These are phyloP conservation scores for Bretschneidera sinensis DNA, from an alignment of 345 rosid species.

Conservation along the genomic window DNA sequence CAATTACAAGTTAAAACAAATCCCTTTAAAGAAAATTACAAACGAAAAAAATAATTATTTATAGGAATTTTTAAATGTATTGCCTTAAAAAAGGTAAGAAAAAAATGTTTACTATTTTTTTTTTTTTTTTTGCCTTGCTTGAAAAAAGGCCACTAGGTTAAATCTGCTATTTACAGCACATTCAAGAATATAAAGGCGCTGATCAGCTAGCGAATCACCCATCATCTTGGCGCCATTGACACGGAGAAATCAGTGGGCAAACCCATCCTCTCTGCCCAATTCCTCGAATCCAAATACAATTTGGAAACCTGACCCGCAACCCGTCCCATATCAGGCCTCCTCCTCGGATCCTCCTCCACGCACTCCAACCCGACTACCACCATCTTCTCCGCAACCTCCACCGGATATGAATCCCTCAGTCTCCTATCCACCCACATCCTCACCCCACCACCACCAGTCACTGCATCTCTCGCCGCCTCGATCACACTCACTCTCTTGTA, in stretches of 20 bases:
- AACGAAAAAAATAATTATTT: no score
- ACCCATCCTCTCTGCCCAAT: conserved; percentile 41
- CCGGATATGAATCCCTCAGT: conserved; percentile 58
- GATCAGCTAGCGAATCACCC: no score
- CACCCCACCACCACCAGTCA: conserved; percentile 25
- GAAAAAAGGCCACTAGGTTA: no score
- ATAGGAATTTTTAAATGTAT: no score
- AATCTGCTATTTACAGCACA: no score
- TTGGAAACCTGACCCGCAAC: conserved; percentile 36
- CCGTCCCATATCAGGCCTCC: conserved; percentile 51
- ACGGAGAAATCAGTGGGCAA: conserved; percentile 41
- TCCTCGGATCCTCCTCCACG: conserved; percentile 38
- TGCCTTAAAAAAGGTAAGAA: no score
- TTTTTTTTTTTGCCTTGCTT: no score
- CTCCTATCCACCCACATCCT: conserved; percentile 59
- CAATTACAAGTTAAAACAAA: no score
- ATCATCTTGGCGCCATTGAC: conserved; percentile 55
- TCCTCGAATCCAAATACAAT: conserved; percentile 39
- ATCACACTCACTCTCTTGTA: conserved; percentile 32
- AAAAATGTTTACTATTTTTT: no score
- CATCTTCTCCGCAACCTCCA: conserved; percentile 55
- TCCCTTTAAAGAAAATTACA: no score
- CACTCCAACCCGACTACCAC: conserved; percentile 47
- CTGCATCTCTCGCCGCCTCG: conserved; percentile 39
- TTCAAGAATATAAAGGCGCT: no score